Conservation (phyloP, 163 green algal species). For the Scenedesmus sp. region DNA sequence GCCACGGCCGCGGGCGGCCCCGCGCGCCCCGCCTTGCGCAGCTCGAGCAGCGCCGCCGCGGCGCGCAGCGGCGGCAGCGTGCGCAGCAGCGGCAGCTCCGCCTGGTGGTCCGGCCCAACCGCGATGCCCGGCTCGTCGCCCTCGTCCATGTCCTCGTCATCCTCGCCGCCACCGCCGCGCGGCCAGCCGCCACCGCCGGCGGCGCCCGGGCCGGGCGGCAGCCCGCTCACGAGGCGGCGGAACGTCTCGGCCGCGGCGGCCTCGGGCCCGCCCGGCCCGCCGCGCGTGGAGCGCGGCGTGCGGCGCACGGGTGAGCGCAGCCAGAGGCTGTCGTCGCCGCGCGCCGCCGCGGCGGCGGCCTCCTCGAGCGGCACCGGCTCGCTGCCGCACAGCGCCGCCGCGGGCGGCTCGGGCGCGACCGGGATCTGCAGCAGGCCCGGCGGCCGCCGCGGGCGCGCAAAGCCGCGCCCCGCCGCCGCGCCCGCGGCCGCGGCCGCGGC, state of each 20-base stretch:
- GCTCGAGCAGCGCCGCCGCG: not conserved
- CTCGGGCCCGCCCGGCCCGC: not conserved
- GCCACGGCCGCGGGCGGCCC: conserved; percentile 12
- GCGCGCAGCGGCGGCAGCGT: not conserved
- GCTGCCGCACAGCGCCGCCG: not conserved
- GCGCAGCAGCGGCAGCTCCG: conserved; percentile 16
- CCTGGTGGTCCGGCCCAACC: conserved; percentile 34
- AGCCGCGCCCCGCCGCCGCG: not conserved
- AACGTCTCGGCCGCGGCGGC: too few relatives aligned
- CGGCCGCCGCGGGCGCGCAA: not conserved
- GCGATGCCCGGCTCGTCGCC: conserved; percentile 27
- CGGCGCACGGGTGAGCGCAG: conserved; percentile 21
- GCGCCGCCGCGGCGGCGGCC: conserved; percentile 10
- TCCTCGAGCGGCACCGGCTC: not conserved
- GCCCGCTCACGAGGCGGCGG: too few relatives aligned
- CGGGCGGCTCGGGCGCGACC: not conserved
- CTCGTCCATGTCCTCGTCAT: not conserved
- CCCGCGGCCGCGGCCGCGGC: conserved; percentile 20
- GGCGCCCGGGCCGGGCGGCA: not conserved
- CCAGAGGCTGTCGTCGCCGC: conserved; percentile 41
- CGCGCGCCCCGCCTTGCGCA: conserved; percentile 7
- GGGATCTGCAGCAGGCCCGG: conserved; percentile 4
- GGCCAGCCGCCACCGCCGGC: not conserved
- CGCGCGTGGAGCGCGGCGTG: conserved; percentile 1
- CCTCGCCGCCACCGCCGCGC: too few relatives aligned